phyloP scores from a whole-genome alignment of 352 stramenopile genomes.

The Phytophthora citrophthora region DNA sequence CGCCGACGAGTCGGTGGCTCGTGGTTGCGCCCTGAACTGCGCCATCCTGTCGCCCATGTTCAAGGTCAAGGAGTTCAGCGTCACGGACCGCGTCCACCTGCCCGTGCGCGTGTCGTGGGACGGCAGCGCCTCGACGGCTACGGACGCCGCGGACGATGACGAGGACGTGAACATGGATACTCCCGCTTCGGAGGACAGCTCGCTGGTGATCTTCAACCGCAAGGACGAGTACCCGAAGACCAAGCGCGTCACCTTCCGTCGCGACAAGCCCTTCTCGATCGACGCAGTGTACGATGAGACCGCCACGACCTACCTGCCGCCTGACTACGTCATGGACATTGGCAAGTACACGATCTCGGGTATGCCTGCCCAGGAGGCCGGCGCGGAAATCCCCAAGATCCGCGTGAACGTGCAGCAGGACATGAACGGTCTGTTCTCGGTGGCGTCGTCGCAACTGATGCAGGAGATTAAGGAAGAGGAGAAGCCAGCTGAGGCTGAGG shows the following conservation, averaged over 20 bases:
- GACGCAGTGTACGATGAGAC: conserved; percentile 90
- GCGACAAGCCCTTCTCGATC: conserved; percentile 93
- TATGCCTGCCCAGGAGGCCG: conserved; percentile 76
- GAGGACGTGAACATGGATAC: conserved; percentile 89
- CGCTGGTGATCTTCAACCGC: conserved; percentile 95
- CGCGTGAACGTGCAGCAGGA: conserved; percentile 98
- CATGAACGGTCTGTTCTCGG: conserved; percentile 95
- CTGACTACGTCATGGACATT: conserved; percentile 82
- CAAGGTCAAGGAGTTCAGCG: conserved; percentile 95
- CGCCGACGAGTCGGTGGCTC: conserved; percentile 97
- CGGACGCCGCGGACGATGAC: conserved; percentile 65
- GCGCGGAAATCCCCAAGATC: conserved; percentile 89
- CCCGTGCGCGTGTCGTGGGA: conserved; percentile 96
- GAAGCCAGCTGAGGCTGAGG: conserved; percentile 63
- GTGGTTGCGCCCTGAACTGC: conserved; percentile 97
- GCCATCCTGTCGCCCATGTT: conserved; percentile 99
- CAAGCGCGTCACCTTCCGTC: conserved; percentile 96
- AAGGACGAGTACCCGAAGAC: conserved; percentile 98
- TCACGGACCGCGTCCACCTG: conserved; percentile 90
- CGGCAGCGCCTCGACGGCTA: conserved; percentile 55
- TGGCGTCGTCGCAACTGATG: conserved; percentile 97
- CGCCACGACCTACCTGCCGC: conserved; percentile 64
- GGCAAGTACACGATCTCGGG: conserved; percentile 94
- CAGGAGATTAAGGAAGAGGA: conserved; percentile 95
- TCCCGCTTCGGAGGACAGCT: conserved; percentile 58